Percentiles rank a stretch among this genome's conserved stretches.
Conservation (phyloP, 495 filamentous ascomycete species). For the Talaromyces thailandensis region DNA sequence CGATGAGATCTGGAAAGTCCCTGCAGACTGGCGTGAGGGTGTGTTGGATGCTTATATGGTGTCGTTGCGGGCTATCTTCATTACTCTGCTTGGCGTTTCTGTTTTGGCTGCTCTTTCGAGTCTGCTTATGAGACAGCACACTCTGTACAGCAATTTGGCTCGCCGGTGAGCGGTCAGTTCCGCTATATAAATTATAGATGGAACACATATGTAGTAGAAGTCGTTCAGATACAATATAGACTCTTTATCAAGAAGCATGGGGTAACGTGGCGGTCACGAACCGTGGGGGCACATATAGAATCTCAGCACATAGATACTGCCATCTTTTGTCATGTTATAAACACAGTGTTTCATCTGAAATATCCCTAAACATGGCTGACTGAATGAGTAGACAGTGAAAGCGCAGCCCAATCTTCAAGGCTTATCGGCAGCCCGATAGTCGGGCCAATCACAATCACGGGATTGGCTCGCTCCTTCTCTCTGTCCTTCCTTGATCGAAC, state of each 20-base stretch:
- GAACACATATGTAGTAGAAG: not conserved
- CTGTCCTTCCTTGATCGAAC: not conserved
- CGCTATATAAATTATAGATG: not conserved
- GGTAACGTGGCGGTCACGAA: too few relatives aligned
- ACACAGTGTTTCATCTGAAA: too few relatives aligned
- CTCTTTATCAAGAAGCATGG: too few relatives aligned
- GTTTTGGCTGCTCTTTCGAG: slow-evolving; percentile 50
- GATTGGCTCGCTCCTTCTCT: not conserved
- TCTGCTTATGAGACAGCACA: slow-evolving; percentile 69
- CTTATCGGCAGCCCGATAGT: not conserved
- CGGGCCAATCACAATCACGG: not conserved
- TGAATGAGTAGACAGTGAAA: not conserved
- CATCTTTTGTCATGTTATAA: not conserved
- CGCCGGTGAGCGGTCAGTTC: slow-evolving; percentile 25
- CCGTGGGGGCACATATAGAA: too few relatives aligned
- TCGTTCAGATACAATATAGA: too few relatives aligned
- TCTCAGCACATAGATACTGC: not conserved
- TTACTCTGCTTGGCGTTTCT: slow-evolving; percentile 53
- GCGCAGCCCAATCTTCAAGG: not conserved
- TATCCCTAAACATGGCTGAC: too few relatives aligned
- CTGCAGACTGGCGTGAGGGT: slow-evolving; percentile 57
- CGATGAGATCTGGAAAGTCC: slow-evolving; percentile 62
- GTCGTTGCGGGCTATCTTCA: slow-evolving; percentile 67
- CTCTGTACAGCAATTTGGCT: slow-evolving; percentile 62
- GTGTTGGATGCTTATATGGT: slow-evolving; percentile 68